A percentile compares a stretch with the other conserved stretches of the same genome.
Conservation (phyloP, 78 protist species). For the Planoprotostelium fungivorum region DNA sequence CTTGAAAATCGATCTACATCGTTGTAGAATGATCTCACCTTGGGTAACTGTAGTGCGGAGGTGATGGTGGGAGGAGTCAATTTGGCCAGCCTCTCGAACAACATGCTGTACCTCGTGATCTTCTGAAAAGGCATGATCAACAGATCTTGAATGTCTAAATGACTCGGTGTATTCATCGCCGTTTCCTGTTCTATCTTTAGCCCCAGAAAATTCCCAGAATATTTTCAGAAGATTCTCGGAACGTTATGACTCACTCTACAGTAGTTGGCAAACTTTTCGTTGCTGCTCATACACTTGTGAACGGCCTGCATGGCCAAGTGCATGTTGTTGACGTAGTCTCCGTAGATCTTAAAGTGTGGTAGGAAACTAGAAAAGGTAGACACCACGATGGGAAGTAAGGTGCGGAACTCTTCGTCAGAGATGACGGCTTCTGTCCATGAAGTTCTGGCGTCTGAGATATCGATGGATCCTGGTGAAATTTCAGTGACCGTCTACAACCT, state of each 20-base stretch:
- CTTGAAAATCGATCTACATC: no score
- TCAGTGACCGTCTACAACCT: no score
- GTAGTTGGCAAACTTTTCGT: neutral
- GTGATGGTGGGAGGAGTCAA: neutral
- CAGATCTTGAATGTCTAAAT: neutral
- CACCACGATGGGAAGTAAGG: neutral
- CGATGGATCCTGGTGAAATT: neutral
- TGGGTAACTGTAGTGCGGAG: neutral
- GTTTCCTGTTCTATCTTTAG: neutral
- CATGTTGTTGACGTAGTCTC: neutral
- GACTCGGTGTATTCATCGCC: neutral
- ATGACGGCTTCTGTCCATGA: neutral
- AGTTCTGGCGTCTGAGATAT: neutral
- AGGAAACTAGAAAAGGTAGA: neutral
- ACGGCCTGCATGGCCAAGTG: neutral
- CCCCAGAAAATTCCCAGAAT: neutral
- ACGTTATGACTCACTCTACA: neutral
- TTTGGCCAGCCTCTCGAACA: neutral
- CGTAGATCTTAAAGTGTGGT: neutral
- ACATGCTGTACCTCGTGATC: neutral
- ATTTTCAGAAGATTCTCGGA: neutral
- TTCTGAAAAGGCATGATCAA: neutral
- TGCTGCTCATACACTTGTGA: neutral
- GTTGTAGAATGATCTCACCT: neutral
- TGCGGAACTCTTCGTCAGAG: neutral